Base-by-base conservation (phyloP, 129 eudicot species). In the Oenanthe sinensis region DNA sequence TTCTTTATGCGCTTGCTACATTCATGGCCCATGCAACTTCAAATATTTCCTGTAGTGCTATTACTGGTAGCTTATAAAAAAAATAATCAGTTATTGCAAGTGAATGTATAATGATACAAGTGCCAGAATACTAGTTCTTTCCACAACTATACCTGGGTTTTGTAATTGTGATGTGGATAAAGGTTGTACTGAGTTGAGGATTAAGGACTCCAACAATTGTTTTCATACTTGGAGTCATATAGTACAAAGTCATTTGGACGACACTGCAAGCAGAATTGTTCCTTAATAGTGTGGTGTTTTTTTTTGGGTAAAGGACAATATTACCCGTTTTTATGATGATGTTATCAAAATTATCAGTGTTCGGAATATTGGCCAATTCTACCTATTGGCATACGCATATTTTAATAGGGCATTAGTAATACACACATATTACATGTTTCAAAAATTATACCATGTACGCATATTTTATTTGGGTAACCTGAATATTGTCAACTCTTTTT, bases 291-390 rank as follows among this genome's bases (percentile, higher is more conserved):
- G 36, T 33, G 36, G 36, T 33, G 36, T 33, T 33, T 33, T 33
- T 33, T 33, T 33, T 33, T n/a, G n/a, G n/a, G n/a, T n/a, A n/a
- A n/a, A n/a, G n/a, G n/a, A n/a, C n/a, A n/a, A n/a, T n/a, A n/a
- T n/a, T n/a, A n/a, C n/a, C n/a, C n/a, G n/a, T n/a, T n/a, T 15
- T 37, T 15, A 77, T 77, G 13, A 81, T 77, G 3, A 81, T 47
- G 43, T 76, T 81, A 16, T 76, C 77, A 20, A 76, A 68, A 16
- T 77, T 67, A 37, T 62, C 62, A 22, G 2, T n/a, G n/a, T n/a
- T n/a, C n/a, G n/a, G n/a, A n/a, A n/a, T n/a, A n/a, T n/a, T n/a
- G n/a, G n/a, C n/a, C n/a, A n/a, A n/a, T n/a, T n/a, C n/a, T n/a
- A n/a, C n/a, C n/a, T n/a, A n/a, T n/a, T n/a, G n/a, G n/a, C n/a